A percentile compares a stretch with the other conserved stretches of the same genome.
These are phyloP conservation scores for Mycena capillaripes DNA, from an alignment of 768 basidiomycete genomes.

Conservation along the genomic window DNA sequence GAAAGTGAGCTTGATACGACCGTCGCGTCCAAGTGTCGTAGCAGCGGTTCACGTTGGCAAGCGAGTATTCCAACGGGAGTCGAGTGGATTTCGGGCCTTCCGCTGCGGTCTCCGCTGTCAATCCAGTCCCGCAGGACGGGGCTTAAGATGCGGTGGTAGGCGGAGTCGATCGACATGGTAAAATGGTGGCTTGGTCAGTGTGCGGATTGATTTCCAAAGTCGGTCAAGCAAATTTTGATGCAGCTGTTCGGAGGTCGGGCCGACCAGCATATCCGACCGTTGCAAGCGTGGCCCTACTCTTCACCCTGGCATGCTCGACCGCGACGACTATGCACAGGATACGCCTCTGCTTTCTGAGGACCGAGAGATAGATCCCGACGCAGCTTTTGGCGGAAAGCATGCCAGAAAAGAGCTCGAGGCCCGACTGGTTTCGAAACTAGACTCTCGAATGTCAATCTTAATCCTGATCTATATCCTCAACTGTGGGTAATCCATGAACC, in stretches of 20 bases:
- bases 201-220: too few species aligned
- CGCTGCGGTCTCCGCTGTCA: neutral
- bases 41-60: constrained; percentile 86
- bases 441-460: constrained; percentile 60
- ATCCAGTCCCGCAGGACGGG: constrained; percentile 56
- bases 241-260: too few species aligned
- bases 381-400: constrained; percentile 44
- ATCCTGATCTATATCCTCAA: constrained; percentile 64
- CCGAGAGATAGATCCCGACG: constrained; percentile 39
- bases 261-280: neutral
- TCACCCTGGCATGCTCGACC: constrained; percentile 17
- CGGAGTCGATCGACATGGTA: constrained; percentile 13
- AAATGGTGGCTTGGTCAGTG: too few species aligned
- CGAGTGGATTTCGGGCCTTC: constrained; percentile 48
- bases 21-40: constrained; percentile 68
- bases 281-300: neutral
- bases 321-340: constrained; percentile 14
- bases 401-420: constrained; percentile 46
- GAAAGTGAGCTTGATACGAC: constrained; percentile 66
- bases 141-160: constrained; percentile 76
- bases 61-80: constrained; percentile 84
- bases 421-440: constrained; percentile 62
- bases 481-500: constrained; percentile 43
- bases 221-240: too few species aligned
- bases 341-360: constrained; percentile 25